Conservation (phyloP, 176 grass and related monocot genomes). For the Coix lacrymajobi region DNA sequence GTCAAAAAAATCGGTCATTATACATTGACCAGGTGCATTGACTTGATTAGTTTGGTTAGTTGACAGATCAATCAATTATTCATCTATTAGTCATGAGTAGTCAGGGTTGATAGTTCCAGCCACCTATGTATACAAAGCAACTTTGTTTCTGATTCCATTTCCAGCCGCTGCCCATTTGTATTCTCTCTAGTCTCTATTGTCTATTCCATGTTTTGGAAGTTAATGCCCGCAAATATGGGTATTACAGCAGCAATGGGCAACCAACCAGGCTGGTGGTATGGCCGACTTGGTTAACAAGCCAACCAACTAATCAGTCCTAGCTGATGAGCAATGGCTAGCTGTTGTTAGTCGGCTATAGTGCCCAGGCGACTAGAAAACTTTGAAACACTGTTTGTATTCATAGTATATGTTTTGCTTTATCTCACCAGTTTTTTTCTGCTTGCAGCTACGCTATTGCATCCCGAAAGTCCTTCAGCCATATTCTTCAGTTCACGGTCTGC, state of each 20-base stretch:
- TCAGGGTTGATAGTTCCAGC: background rate
- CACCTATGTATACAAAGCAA: background rate
- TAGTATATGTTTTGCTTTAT: background rate
- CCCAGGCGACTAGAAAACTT: background rate
- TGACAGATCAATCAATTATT: background rate
- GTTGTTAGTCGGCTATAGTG: background rate
- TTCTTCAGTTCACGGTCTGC: conserved; percentile 58
- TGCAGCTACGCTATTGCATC: conserved; percentile 65
- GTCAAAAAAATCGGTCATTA: background rate
- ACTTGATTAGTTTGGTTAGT: background rate
- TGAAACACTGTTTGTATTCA: background rate
- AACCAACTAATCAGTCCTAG: background rate
- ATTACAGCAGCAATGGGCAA: background rate
- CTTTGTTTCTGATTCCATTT: background rate
- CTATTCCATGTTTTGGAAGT: background rate
- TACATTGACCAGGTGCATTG: background rate
- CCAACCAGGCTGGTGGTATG: too few species aligned
- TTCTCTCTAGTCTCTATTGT: background rate
- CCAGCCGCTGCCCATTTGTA: background rate
- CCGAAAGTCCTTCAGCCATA: conserved; percentile 60
- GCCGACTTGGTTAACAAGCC: background rate
- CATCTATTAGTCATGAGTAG: background rate
- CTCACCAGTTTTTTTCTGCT: background rate
- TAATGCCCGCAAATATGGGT: background rate
- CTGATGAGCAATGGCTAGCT: background rate